Conservation (phyloP, 179 eudicot species). For the Beta lomatogona region DNA sequence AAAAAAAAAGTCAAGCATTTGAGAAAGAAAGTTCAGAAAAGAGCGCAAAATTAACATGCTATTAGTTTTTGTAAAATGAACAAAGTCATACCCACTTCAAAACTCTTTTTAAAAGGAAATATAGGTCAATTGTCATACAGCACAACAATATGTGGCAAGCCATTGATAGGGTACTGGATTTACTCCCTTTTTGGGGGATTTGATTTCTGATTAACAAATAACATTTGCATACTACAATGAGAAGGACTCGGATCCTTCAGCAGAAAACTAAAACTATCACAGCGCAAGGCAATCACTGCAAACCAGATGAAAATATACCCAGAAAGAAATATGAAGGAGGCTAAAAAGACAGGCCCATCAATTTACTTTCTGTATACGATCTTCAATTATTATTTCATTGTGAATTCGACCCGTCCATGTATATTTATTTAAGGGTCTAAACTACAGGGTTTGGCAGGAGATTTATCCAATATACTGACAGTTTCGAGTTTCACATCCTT, state of each 20-base stretch:
- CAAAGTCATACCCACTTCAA: slow-evolving; percentile 12
- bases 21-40: background rate
- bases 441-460: background rate
- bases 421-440: background rate
- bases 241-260: background rate
- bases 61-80: background rate
- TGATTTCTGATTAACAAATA: background rate
- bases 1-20: slow-evolving; percentile 14
- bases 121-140: background rate
- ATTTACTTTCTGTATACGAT: background rate
- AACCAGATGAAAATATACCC: background rate
- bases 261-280: background rate
- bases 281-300: background rate
- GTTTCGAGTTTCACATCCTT: background rate
- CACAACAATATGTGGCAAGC: background rate
- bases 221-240: background rate
- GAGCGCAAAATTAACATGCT: too few species aligned
- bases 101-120: background rate
- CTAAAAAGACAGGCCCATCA: background rate
- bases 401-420: background rate
- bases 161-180: background rate
- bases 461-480: background rate
- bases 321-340: background rate
- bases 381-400: background rate
- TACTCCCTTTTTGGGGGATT: background rate